Base-by-base conservation (phyloP, 108 stramenopile genomes). In the Nannochloropsis salina region DNA sequence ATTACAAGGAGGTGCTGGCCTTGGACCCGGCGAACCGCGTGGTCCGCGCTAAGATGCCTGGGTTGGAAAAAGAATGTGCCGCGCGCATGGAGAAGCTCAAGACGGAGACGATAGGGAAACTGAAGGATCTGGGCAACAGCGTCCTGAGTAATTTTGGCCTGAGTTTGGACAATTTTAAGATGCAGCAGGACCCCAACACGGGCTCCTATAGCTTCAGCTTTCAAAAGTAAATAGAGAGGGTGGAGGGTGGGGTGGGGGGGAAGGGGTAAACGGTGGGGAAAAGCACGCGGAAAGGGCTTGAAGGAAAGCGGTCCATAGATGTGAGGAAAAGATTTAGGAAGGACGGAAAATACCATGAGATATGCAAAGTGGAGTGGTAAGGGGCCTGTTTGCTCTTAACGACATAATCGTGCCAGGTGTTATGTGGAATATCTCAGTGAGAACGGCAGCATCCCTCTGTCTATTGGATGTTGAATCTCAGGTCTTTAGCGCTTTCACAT, bases 41-140 rank as follows among this genome's bases (percentile, higher is more conserved):
- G 51, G 80, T 92, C 41, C 88, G 89, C 74, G 93, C 90, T 42
- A 92, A 92, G 42, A 92, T 93, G 41, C 61, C 82, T 80, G 89
- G 95, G 74, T 43, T 98, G 86, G 96, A 99, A 86, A 95, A 97
- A 82, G 42, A 21, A n/a, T n/a, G 40, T 11, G 31, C 81, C n/a
- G 80, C 42, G 80, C 79, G 85, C 8, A 89, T 85, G 80, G 89
- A 90, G 2, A 31, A 83, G 15, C 85, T 90, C 80, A 90, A 89
- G 43, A 89, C 85, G n/a, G 89, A 89, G 41, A 88, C 89, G 3
- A n/a, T 90, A 21, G 89, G 90, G 10, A 97, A 99, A 86, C 92
- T 99, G 51, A 99, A 98, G 90, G 97, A 99, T 44, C 90, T 99
- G 82, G 98, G 98, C n/a, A 98, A 99, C 88, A 90, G 89, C 31